A percentile compares a stretch with the other conserved stretches of the same genome.
phyloP scores from a whole-genome alignment of 306 rosid species.

The Hippophae tibetana region DNA sequence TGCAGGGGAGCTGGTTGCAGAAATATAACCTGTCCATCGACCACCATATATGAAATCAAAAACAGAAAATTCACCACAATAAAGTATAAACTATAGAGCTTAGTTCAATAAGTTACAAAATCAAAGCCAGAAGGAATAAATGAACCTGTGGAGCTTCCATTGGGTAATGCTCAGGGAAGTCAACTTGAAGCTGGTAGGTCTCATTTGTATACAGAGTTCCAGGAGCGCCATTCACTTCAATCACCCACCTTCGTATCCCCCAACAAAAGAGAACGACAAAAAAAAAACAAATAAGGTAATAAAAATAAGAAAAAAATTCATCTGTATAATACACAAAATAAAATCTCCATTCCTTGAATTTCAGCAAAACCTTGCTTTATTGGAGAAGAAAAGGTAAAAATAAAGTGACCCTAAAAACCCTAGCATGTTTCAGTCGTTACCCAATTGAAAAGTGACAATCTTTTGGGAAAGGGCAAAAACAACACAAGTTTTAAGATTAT shows the following conservation, averaged over 20 bases:
- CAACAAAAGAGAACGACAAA: neutral
- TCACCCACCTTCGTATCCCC: constrained; percentile 70
- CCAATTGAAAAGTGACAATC: neutral
- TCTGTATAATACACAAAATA: neutral
- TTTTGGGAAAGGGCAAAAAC: neutral
- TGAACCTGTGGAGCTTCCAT: constrained; percentile 99
- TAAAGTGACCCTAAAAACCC: neutral
- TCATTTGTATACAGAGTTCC: constrained; percentile 90
- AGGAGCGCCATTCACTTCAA: constrained; percentile 96
- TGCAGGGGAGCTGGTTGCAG: constrained; percentile 96
- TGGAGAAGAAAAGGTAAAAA: constrained; percentile 2
- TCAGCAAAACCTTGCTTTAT: neutral
- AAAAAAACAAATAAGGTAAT: constrained; percentile 1
- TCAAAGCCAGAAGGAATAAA: neutral
- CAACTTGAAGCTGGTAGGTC: constrained; percentile 96
- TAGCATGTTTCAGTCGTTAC: neutral
- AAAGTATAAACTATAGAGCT: neutral
- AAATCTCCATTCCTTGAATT: neutral
- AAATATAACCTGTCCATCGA: constrained; percentile 69
- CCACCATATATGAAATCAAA: constrained; percentile 15
- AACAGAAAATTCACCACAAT: constrained; percentile 9
- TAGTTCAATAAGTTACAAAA: neutral
- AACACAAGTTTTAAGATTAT: neutral
- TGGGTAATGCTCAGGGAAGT: constrained; percentile 97
- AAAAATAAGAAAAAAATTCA: neutral